Base-by-base conservation (phyloP, 179 eudicot species). In the Silene vulgaris region DNA sequence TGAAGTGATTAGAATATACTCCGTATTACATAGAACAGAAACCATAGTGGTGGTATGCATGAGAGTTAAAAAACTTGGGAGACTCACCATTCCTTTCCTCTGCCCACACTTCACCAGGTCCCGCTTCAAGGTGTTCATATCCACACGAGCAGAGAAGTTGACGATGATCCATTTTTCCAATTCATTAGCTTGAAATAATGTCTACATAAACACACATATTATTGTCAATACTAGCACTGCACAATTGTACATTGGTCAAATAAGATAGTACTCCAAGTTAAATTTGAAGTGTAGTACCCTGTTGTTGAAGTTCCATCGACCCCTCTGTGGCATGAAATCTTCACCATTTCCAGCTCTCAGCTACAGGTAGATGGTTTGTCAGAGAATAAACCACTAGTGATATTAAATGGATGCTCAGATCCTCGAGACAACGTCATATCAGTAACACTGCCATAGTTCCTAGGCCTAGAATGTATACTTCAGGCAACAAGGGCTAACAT, bases 141-240 rank as follows among this genome's bases (percentile, higher is more conserved):
- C 92, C 77, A 97, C 89, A 16, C 97, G 90, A 37, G 96, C 97
- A 43, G 97, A 92, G 37, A 95, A 95, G 84, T 92, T 92, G 4
- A 85, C 97, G 57, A 92, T 84, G 2, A 87, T 91, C 99, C 99
- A 95, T 6, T 80, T 83, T 17, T 86, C 83, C 3, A 92, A 72
- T 26, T 40, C 32, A 69, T 80, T 84, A 4, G 84, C 61, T 19
- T 92, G 79, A 62, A 82, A 87, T 62, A 95, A 71, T 82, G 79
- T 92, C 99, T 95, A 69, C 75, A 71, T 11, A 57, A 73, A 32
- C 16, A 16, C 17, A 52, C 29, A 40, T 23, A 23, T 23, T 1
- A 59, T n/a, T 13, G 23, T 76, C 56, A 60, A 19, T 20, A 29
- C 23, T 4, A 57, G 40, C 65, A 37, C 28, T 7, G 26, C 8